Base-by-base conservation (phyloP, 495 filamentous ascomycete genomes). In the Tetracladium marchalianum region DNA sequence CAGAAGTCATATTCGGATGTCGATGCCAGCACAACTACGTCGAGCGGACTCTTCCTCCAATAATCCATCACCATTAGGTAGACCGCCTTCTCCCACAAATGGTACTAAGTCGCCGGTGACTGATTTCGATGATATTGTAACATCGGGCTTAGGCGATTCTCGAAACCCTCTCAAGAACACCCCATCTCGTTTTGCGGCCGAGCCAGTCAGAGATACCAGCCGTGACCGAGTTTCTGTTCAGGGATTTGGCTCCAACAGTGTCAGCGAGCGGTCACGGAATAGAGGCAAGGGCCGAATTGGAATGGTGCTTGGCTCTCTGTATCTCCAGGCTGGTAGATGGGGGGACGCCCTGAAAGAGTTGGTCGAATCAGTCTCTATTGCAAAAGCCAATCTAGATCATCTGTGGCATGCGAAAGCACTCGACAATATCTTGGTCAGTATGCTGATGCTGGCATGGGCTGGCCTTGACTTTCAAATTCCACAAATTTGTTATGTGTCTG, bases 341-440 rank as follows among this genome's bases (percentile, higher is more conserved):
- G 77, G 75, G 27, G 89, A 95, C 68, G 90, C 93, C 13, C 56
- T 97, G 24, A 87, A 80, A 59, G 87, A 95, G 60, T 73, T 96
- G 27, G 68, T 79, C 18, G 90, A 96, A 43, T 83, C 82, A 39
- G 87, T 83, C 7, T 75, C 77, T 10, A 75, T 81, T 50, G 85
- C 88, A 12, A 85, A 84, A 60, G 79, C 77, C 31, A 78, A 81
- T 53, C 90, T 85, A 60, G 92, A 97, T 62, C 85, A 95, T 68
- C 61, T 95, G 7, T 99, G 92, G 92, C 87, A 97, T 70, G 92
- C 84, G 11, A 99, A 97, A 65, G 89, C 85, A 3, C 72, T 97
- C 27, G 92, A 97, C 57, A 81, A 86, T 9, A 84, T 92, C 51
- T 65, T 89, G 11, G 75, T 95, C 39, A 82, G 80, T 59, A 72